A percentile compares a stretch with the other conserved stretches of the same genome.
Conservation (phyloP, 768 basidiomycete species). For the Trametes cinnabarina region DNA sequence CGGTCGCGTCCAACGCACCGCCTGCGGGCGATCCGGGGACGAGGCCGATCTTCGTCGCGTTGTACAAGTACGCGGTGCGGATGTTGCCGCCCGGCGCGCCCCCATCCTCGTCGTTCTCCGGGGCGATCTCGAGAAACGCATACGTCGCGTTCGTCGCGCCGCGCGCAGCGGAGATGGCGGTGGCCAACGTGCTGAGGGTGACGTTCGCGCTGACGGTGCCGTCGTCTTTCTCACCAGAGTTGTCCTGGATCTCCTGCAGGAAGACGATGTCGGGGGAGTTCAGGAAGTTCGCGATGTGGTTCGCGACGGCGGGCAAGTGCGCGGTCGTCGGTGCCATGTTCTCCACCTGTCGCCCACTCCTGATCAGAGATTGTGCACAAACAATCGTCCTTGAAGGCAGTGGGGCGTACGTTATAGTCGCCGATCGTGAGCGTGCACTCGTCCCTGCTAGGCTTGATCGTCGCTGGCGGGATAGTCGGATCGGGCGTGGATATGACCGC, state of each 20-base stretch:
- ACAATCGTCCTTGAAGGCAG: no score
- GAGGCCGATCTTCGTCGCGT: conserved; percentile 46
- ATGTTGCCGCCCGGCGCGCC: conserved; percentile 67
- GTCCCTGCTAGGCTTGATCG: conserved; percentile 30
- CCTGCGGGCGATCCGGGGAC: conserved; percentile 48
- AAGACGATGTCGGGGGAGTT: conserved; percentile 57
- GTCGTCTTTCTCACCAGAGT: conserved; percentile 49
- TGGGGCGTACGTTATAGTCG: conserved; percentile 60
- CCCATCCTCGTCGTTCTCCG: conserved; percentile 53
- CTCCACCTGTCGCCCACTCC: conserved; percentile 17
- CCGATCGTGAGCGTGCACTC: conserved; percentile 51
- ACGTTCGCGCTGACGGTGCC: conserved; percentile 51
- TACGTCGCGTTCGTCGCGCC: conserved; percentile 39
- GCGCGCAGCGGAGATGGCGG: conserved; percentile 36
- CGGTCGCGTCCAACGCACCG: conserved; percentile 45
- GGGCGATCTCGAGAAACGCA: conserved; percentile 46
- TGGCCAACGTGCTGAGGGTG: conserved; percentile 48
- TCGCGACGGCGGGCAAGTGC: conserved; percentile 36
- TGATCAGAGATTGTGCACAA: not conserved
- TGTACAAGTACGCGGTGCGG: conserved; percentile 54
- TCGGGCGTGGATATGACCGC: conserved; percentile 42
- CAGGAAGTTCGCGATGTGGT: conserved; percentile 54
- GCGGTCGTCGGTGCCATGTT: conserved; percentile 24
- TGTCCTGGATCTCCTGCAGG: conserved; percentile 66
- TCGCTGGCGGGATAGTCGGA: conserved; percentile 39